These are phyloP conservation scores for Candida khao-thaluensis DNA, from an alignment of 805 yeast genomes.

Conservation along the genomic window DNA sequence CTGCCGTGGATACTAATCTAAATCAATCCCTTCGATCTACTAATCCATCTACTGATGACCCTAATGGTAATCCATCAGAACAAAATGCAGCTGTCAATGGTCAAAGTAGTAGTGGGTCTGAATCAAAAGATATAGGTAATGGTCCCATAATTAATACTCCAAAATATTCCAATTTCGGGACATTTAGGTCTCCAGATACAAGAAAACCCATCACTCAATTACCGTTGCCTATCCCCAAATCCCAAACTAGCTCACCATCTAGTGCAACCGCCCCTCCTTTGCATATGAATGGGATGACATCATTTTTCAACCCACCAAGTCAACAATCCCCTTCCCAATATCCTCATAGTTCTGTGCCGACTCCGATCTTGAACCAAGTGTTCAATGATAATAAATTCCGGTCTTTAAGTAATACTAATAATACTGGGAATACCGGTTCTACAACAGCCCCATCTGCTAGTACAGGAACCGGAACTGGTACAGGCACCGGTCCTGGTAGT, in stretches of 20 bases:
- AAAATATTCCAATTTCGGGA: conserved; percentile 20
- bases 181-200: conserved; percentile 31
- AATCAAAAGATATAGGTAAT: conserved; percentile 7
- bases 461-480: conserved; percentile 9
- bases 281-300: conserved; percentile 23
- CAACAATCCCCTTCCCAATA: conserved; percentile 24
- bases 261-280: conserved; percentile 40
- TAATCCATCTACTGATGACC: conserved; percentile 1
- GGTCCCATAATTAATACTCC: conserved; percentile 19
- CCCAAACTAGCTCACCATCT: conserved; percentile 41
- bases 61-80: neutral
- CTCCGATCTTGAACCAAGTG: conserved; percentile 37
- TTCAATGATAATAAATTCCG: conserved; percentile 17
- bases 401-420: neutral
- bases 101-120: conserved; percentile 12
- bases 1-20: conserved; percentile 37
- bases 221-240: conserved; percentile 37
- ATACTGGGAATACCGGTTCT: neutral
- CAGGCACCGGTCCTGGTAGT: conserved; percentile 14
- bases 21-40: conserved; percentile 7
- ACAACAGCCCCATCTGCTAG: neutral
- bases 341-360: conserved; percentile 24
- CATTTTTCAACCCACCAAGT: conserved; percentile 27
- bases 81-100: conserved; percentile 3
- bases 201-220: conserved; percentile 30